Percentiles rank a stretch among this genome's conserved stretches.
phyloP scores from a whole-genome alignment of 768 basidiomycete genomes.

The Lentinula edodes region DNA sequence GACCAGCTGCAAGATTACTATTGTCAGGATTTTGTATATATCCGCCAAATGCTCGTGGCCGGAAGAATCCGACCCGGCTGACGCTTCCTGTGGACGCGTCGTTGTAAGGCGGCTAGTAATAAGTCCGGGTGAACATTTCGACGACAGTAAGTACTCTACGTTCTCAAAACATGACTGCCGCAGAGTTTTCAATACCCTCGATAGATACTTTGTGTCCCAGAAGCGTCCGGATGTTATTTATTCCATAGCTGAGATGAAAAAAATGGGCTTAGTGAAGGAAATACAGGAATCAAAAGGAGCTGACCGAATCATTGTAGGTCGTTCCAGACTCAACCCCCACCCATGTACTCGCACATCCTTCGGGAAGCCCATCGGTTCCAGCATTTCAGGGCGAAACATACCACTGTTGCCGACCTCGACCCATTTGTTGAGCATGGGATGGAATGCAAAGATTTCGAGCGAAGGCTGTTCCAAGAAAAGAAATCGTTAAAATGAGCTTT shows the following conservation, averaged over 20 bases:
- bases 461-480: slow-evolving; percentile 59
- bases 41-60: too few species aligned
- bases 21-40: too few species aligned
- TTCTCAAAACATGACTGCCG: slow-evolving; percentile 83
- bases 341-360: slow-evolving; percentile 95
- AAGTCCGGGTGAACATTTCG: too few species aligned
- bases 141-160: neutral
- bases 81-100: too few species aligned
- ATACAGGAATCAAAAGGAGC: slow-evolving; percentile 15
- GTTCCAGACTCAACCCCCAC: slow-evolving; percentile 91
- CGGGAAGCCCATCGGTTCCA: slow-evolving; percentile 98
- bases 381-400: slow-evolving; percentile 99
- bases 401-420: slow-evolving; percentile 99
- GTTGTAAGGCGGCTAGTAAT: too few species aligned
- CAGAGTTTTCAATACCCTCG: slow-evolving; percentile 81
- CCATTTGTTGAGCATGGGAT: slow-evolving; percentile 89
- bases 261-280: neutral
- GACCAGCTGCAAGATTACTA: too few species aligned
- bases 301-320: slow-evolving; percentile 98
- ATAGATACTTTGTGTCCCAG: slow-evolving; percentile 97
- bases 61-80: too few species aligned
- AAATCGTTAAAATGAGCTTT: neutral
- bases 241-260: slow-evolving; percentile 66
- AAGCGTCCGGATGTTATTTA: slow-evolving; percentile 93
- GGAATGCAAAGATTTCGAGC: slow-evolving; percentile 98